These are phyloP conservation scores for Fraxinus dipetala DNA, from an alignment of 305 asterid species.

Conservation along the genomic window DNA sequence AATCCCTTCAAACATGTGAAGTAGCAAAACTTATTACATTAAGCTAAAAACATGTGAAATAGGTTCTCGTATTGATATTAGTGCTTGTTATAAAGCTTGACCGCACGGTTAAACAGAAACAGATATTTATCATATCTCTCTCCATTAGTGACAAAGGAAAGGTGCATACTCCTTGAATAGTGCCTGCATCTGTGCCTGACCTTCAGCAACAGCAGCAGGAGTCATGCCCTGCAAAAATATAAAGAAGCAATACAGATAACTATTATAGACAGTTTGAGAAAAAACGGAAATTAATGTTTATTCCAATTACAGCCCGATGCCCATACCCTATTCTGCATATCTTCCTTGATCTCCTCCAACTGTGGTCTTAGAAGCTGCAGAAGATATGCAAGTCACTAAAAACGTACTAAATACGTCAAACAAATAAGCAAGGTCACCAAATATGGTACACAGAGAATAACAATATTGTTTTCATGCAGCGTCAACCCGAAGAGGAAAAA, in stretches of 20 bases:
- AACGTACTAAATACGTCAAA: conserved; percentile 12
- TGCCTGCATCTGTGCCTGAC: conserved; percentile 57
- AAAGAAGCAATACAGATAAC: conserved; percentile 6
- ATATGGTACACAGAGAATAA: neutral
- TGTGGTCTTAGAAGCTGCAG: conserved; percentile 73
- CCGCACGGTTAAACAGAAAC: conserved; percentile 9
- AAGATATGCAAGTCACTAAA: conserved; percentile 27
- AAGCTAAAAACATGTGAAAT: neutral
- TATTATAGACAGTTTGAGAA: conserved; percentile 12
- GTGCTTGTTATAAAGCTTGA: neutral
- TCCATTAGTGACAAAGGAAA: conserved; percentile 21
- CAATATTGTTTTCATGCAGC: conserved; percentile 2
- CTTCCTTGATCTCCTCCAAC: conserved; percentile 63
- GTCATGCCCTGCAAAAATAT: conserved; percentile 57
- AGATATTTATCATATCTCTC: conserved; percentile 16
- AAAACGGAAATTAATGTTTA: conserved; percentile 18
- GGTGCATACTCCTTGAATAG: conserved; percentile 69
- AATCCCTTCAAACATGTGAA: neutral
- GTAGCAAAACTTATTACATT: neutral
- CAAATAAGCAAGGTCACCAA: neutral
- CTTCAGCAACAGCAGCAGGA: conserved; percentile 77
- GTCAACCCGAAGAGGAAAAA: neutral
- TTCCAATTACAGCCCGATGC: conserved; percentile 25
- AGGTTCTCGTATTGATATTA: neutral
- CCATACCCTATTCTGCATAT: conserved; percentile 64